Conservation (phyloP, 2,329 filamentous ascomycete species). For the Neonectria magnoliae region DNA sequence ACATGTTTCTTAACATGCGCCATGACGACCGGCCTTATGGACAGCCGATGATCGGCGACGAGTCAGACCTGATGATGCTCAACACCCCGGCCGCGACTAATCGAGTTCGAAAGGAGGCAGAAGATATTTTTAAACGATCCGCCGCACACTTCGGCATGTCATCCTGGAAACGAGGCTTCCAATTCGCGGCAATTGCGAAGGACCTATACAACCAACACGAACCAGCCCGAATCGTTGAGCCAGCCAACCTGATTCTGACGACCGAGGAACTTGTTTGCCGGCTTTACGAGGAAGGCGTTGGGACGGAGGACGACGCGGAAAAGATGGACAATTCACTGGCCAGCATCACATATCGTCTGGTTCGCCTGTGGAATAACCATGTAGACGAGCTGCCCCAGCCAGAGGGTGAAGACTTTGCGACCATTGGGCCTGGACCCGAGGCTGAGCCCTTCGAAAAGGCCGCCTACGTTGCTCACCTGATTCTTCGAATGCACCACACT, state of each 20-base stretch:
- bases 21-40: slow-evolving; percentile 53
- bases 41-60: slow-evolving; percentile 54
- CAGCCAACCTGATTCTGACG: slow-evolving; percentile 75
- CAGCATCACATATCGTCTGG: slow-evolving; percentile 62
- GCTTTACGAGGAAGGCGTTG: slow-evolving; percentile 71
- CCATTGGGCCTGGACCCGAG: slow-evolving; percentile 72
- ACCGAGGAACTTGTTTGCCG: slow-evolving; percentile 77
- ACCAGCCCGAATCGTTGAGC: slow-evolving; percentile 72
- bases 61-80: slow-evolving; percentile 64
- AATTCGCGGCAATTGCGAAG: slow-evolving; percentile 77
- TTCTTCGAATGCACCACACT: slow-evolving; percentile 82
- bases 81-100: slow-evolving; percentile 64
- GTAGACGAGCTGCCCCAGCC: slow-evolving; percentile 58
- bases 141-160: slow-evolving; percentile 55
- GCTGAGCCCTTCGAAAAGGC: slow-evolving; percentile 78
- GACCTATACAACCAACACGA: slow-evolving; percentile 69
- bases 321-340: slow-evolving; percentile 66
- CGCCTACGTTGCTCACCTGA: slow-evolving; percentile 78
- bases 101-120: slow-evolving; percentile 64
- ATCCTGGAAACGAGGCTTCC: slow-evolving; percentile 64
- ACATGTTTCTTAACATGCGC: slow-evolving; percentile 62
- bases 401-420: slow-evolving; percentile 64
- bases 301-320: slow-evolving; percentile 64
- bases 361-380: slow-evolving; percentile 66
- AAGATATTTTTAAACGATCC: slow-evolving; percentile 65